Conservation (phyloP, 352 stramenopile genomes). For the Phytophthora kernoviae region DNA sequence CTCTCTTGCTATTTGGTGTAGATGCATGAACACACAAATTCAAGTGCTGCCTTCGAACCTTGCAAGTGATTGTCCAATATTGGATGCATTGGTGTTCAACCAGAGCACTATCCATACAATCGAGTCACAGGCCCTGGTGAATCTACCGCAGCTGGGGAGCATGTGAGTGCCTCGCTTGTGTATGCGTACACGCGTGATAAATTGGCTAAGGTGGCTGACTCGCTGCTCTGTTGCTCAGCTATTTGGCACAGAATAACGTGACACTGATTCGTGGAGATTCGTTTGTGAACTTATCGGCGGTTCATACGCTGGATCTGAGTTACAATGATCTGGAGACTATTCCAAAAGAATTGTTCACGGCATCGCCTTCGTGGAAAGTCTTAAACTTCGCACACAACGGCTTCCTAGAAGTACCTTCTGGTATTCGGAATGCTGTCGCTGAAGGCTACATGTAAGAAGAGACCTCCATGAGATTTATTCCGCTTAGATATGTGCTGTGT, state of each 20-base stretch:
- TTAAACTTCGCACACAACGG: constrained; percentile 63
- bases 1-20: constrained; percentile 12
- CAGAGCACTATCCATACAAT: constrained; percentile 50
- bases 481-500: not conserved
- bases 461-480: not conserved
- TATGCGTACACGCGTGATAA: no score
- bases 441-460: constrained; percentile 61
- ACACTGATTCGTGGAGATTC: constrained; percentile 42
- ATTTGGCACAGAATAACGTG: constrained; percentile 51
- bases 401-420: constrained; percentile 41
- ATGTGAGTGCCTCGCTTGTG: constrained; percentile 32
- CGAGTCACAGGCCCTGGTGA: constrained; percentile 45
- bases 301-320: constrained; percentile 64
- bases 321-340: constrained; percentile 54
- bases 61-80: constrained; percentile 41
- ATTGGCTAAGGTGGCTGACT: no score
- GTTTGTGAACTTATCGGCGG: constrained; percentile 49
- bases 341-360: constrained; percentile 41
- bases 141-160: constrained; percentile 42
- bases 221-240: no score
- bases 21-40: constrained; percentile 51
- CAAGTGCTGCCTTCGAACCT: constrained; percentile 35
- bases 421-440: constrained; percentile 41
- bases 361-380: constrained; percentile 54
- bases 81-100: constrained; percentile 49